Percentiles rank a stretch among this genome's conserved stretches.
These are phyloP conservation scores for Syncephalastrum sp. DNA, from an alignment of 371 early-diverging fungal species.

Conservation along the genomic window DNA sequence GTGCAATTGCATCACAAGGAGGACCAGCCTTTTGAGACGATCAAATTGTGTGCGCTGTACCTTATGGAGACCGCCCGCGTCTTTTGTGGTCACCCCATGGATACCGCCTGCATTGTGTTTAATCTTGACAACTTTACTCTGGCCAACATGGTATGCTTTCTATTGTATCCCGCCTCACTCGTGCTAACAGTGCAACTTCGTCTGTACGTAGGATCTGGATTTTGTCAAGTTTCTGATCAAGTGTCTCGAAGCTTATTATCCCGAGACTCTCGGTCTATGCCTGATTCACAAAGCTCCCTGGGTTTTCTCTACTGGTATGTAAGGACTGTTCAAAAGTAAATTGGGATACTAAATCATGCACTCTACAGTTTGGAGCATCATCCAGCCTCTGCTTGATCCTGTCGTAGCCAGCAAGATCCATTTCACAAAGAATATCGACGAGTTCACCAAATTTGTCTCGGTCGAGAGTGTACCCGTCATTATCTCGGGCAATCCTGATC, in stretches of 20 bases:
- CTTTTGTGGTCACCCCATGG: constrained; percentile 71
- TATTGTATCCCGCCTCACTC: background rate
- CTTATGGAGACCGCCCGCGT: constrained; percentile 83
- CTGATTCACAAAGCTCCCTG: constrained; percentile 85
- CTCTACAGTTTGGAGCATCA: constrained; percentile 61
- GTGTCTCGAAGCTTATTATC: constrained; percentile 87
- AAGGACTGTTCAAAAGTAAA: background rate
- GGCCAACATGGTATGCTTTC: constrained; percentile 66
- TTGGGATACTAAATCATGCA: background rate
- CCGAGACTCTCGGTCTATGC: constrained; percentile 80
- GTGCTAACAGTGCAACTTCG: background rate
- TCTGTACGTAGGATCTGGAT: constrained; percentile 58
- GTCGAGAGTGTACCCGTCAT: constrained; percentile 26
- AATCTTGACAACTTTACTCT: constrained; percentile 81
- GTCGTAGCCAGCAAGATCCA: constrained; percentile 83
- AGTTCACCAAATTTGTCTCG: constrained; percentile 64
- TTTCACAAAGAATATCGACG: constrained; percentile 65
- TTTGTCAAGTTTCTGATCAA: constrained; percentile 79
- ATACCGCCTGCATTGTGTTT: constrained; percentile 79
- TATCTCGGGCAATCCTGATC: constrained; percentile 26
- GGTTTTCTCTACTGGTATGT: constrained; percentile 66
- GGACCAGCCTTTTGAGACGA: constrained; percentile 51
- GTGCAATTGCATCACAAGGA: constrained; percentile 55
- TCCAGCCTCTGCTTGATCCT: constrained; percentile 81
- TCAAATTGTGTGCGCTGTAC: constrained; percentile 65